Conservation (phyloP, 2,329 filamentous ascomycete genomes). For the Canariomyces notabilis region DNA sequence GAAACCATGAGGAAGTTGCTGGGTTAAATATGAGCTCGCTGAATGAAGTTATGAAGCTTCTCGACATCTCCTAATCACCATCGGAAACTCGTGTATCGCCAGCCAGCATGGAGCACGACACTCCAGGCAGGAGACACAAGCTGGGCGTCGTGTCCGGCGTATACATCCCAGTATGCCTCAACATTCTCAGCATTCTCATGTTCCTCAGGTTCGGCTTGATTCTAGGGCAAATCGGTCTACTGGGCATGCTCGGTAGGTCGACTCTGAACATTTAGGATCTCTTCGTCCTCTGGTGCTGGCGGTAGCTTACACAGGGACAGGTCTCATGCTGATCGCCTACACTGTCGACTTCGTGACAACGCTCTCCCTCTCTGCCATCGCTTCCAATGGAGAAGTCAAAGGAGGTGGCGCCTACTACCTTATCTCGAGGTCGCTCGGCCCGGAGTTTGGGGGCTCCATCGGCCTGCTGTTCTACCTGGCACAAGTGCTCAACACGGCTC, state of each 20-base stretch:
- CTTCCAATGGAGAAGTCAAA: conserved; percentile 82
- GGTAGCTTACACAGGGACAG: conserved; percentile 38
- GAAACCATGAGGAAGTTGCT: conserved; percentile 3
- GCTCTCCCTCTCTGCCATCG: conserved; percentile 81
- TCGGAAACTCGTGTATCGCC: neutral
- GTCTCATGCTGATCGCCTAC: conserved; percentile 70
- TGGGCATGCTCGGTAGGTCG: conserved; percentile 71
- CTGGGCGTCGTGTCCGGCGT: conserved; percentile 73
- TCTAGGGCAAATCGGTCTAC: conserved; percentile 70
- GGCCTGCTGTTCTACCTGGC: conserved; percentile 86
- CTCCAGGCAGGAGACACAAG: conserved; percentile 49
- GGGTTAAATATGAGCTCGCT: neutral
- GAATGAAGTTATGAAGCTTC: neutral
- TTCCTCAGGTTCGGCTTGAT: conserved; percentile 85
- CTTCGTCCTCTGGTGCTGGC: neutral
- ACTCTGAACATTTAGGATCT: neutral
- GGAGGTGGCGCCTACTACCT: conserved; percentile 86
- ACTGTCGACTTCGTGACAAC: conserved; percentile 77
- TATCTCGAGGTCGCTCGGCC: conserved; percentile 78
- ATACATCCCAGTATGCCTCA: conserved; percentile 83
- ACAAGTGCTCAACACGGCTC: conserved; percentile 78
- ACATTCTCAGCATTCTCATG: conserved; percentile 87
- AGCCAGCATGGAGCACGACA: conserved; percentile 31
- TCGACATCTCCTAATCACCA: neutral
- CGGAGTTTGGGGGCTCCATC: conserved; percentile 85